Evolutionary conservation across 1,284 basidiomycete genomes (phyloP), one percentile per base, ranked within the genome.

Genomic region (Erythrobasidium hasegawianum): DNA sequence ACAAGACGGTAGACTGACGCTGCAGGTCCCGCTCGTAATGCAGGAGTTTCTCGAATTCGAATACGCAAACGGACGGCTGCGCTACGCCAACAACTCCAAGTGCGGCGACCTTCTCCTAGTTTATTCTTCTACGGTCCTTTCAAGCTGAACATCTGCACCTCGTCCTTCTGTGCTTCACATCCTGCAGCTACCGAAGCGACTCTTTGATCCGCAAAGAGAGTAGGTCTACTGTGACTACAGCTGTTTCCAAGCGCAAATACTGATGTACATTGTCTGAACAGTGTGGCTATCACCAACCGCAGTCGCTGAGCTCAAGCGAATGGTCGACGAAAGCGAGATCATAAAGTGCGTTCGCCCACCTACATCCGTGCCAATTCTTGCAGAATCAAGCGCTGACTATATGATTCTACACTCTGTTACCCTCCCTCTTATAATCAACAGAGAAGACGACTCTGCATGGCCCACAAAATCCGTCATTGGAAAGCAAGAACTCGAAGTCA

Each of bases 71-170:
- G 96, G 95, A 8, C 86, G 95, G n/a, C 83, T 98, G 70, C 85
- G 95, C 73, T 99, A 98, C 77, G 95, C 96, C 70, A 97, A 98
- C 83, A 98, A 98, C 83, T 97, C 93, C 22, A 98, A 98, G 74
- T 74, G 29, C 18, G 72, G 8, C 64, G 14, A 14, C 1, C 18
- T n/a, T 4, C n/a, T 18, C 40, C 20, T 26, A 16, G 47, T 47
- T 16, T 41, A 14, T 38, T 38, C 22, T 8, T 22, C 27, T 38
- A 40, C 7, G 16, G 0, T 2, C 8, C 13, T 2, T n/a, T 1
- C 33, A 8, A 16, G 5, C 24, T 24, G 27, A 41, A 1, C 26
- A 27, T 22, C 49, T 22, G 14, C 29, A 1, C 27, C 49, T 22
- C 26, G 18, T n/a, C 13, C 47, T 57, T n/a, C n/a, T n/a, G 41